A percentile compares a stretch with the other conserved stretches of the same genome.
phyloP scores from a whole-genome alignment of 1,139 yeast genomes.

The Geotrichum aggregatum region DNA sequence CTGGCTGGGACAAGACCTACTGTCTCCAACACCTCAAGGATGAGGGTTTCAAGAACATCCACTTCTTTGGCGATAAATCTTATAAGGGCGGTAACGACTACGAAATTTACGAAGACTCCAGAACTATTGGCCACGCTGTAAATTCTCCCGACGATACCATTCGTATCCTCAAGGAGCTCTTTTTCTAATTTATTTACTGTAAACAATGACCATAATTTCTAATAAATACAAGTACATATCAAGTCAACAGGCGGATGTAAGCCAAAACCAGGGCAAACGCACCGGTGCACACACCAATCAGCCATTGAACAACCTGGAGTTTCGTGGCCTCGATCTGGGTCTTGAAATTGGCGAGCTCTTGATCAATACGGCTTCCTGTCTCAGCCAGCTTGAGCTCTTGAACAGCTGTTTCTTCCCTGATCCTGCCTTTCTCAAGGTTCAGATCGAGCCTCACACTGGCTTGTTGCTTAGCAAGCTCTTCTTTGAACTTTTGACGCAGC shows the following conservation, averaged over 20 bases:
- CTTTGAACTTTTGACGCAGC: constrained; percentile 75
- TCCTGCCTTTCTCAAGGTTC: constrained; percentile 90
- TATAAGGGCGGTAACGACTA: constrained; percentile 97
- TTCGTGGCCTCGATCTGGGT: constrained; percentile 92
- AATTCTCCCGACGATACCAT: constrained; percentile 83
- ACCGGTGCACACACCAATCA: constrained; percentile 97
- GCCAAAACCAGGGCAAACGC: constrained; percentile 90
- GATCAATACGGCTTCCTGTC: constrained; percentile 90
- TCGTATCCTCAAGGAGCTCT: constrained; percentile 75
- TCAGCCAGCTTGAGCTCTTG: constrained; percentile 93
- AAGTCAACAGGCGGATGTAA: constrained; percentile 77
- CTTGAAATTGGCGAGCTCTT: constrained; percentile 89
- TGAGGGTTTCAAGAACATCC: constrained; percentile 82
- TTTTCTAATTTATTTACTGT: constrained; percentile 34
- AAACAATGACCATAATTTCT: constrained; percentile 4
- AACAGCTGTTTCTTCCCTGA: constrained; percentile 86
- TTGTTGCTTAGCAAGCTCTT: constrained; percentile 85
- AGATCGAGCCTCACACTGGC: constrained; percentile 88
- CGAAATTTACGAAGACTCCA: constrained; percentile 84
- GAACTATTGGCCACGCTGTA: constrained; percentile 96
- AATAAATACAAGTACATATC: constrained; percentile 21
- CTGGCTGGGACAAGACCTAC: constrained; percentile 99
- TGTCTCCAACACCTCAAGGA: constrained; percentile 85
- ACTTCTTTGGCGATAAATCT: constrained; percentile 98
- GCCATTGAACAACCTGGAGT: constrained; percentile 96